phyloP scores from a whole-genome alignment of 768 basidiomycete species.

The Rhodotorula taiwanensis region DNA sequence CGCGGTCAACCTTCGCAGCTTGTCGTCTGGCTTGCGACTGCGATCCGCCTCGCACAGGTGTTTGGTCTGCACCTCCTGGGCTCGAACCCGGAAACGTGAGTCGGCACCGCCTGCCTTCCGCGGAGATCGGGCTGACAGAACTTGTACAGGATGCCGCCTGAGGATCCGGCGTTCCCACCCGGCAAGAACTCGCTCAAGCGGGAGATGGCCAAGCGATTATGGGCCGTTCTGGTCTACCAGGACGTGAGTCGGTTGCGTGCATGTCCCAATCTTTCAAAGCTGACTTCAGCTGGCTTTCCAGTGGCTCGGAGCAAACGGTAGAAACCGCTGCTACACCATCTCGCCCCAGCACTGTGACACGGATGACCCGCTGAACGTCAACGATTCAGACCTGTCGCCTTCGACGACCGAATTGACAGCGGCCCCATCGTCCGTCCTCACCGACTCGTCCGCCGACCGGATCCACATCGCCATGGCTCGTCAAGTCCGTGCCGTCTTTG shows the following conservation, averaged over 20 bases:
- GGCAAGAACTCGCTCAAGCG: slow-evolving; percentile 33
- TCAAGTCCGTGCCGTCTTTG: slow-evolving; percentile 34
- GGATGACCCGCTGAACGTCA: slow-evolving; percentile 36
- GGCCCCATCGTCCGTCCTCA: slow-evolving; percentile 27
- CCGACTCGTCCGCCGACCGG: slow-evolving; percentile 34
- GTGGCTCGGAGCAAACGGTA: slow-evolving; percentile 34
- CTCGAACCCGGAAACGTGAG: slow-evolving; percentile 32
- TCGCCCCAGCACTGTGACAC: slow-evolving; percentile 33
- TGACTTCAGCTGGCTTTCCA: neutral
- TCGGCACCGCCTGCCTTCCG: neutral
- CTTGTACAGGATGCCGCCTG: slow-evolving; percentile 24
- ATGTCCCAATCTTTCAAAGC: neutral
- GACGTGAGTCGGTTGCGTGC: slow-evolving; percentile 21
- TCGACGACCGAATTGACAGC: slow-evolving; percentile 18
- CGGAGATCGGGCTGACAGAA: no score
- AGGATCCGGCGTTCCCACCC: slow-evolving; percentile 34
- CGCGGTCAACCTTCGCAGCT: slow-evolving; percentile 32
- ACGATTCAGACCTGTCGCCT: slow-evolving; percentile 30
- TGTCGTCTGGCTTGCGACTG: slow-evolving; percentile 31
- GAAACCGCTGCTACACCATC: slow-evolving; percentile 26
- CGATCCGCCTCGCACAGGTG: slow-evolving; percentile 28
- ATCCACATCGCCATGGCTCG: slow-evolving; percentile 34
- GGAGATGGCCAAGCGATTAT: slow-evolving; percentile 34
- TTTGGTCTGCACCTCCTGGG: slow-evolving; percentile 30
- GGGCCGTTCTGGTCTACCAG: slow-evolving; percentile 34